Evolutionary conservation across 306 rosid species (phyloP), one percentile per base, ranked within the genome.

Genomic region (Cucumis cinereus): DNA sequence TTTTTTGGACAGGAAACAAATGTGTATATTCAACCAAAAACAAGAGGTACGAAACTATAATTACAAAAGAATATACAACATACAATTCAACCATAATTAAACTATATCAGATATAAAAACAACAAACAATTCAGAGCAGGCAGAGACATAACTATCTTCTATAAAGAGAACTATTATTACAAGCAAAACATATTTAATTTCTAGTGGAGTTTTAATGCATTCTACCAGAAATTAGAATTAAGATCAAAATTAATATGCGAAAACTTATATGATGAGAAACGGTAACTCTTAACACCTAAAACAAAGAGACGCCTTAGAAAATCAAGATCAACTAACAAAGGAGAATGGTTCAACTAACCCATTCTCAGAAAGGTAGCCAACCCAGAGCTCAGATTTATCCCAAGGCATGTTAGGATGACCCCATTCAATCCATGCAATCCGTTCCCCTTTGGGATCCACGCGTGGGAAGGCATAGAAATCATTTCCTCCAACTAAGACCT

Each of bases 391-490:
- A 76, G 99, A 75, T 84, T 69, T 89, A 86, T 95, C 99, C 99
- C 99, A 92, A 10, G 91, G 98, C 99, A 94, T 92, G 86, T 89
- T 85, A 77, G 99, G 99, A 82, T 89, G 99, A 79, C 77, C 72
- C 98, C 99, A 94, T 81, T 94, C 96, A 77, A 94, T 89, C 99
- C 99, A 94, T 53, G 98, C 96, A 41, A 95, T 71, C 50, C 90
- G 83, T 83, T 90, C 89, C 77, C 91, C 83, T 77, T 82, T 92
- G 7, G 84, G 72, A 49, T 92, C 99, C 79, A 94, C 45, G 38
- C 96, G 95, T 16, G 97, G 98, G 87, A 90, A 94, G 82, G 97
- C 99, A 83, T 94, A 92, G 89, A 92, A 92, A 55, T 95, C 98
- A 40, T 84, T 88, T 53, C 98, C 99, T 1, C 90, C 86, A 35